Percentiles rank a stretch among this genome's conserved stretches.
These are phyloP conservation scores for Cryptococcus amylolentus DNA, from an alignment of 1,284 basidiomycete genomes.

Conservation along the genomic window DNA sequence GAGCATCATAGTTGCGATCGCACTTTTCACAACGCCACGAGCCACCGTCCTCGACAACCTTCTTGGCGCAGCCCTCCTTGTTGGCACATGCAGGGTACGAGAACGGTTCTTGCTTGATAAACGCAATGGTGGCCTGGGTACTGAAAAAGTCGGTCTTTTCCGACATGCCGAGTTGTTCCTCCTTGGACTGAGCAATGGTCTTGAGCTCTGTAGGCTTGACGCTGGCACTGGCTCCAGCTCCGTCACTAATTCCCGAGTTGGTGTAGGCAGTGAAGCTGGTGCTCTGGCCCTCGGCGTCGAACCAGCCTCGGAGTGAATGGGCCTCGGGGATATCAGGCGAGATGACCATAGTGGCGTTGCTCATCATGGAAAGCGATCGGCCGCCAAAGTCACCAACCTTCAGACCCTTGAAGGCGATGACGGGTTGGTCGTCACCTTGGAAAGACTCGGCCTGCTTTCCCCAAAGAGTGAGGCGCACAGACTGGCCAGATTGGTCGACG, in stretches of 20 bases:
- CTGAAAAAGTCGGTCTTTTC: slow-evolving; percentile 84
- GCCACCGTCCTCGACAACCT: slow-evolving; percentile 67
- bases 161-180: slow-evolving; percentile 67
- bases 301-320: slow-evolving; percentile 85
- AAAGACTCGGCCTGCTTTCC: slow-evolving; percentile 91
- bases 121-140: slow-evolving; percentile 77
- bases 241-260: slow-evolving; percentile 39
- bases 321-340: slow-evolving; percentile 88
- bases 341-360: slow-evolving; percentile 67
- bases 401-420: slow-evolving; percentile 91
- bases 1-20: slow-evolving; percentile 65
- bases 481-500: slow-evolving; percentile 78
- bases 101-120: slow-evolving; percentile 81
- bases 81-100: slow-evolving; percentile 87
- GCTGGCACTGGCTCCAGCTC: slow-evolving; percentile 23
- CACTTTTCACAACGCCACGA: slow-evolving; percentile 96
- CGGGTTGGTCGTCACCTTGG: slow-evolving; percentile 56
- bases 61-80: slow-evolving; percentile 78
- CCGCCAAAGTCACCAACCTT: slow-evolving; percentile 94
- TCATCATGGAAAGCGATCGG: slow-evolving; percentile 71
- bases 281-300: slow-evolving; percentile 63
- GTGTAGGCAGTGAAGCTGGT: slow-evolving; percentile 69
- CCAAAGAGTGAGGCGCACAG: slow-evolving; percentile 88
- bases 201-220: slow-evolving; percentile 66
- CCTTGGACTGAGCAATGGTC: slow-evolving; percentile 77